Percentiles rank a stretch among this genome's conserved stretches.
Evolutionary conservation across 306 rosid genomes (phyloP).

Genomic region (Dryas drummondii): DNA sequence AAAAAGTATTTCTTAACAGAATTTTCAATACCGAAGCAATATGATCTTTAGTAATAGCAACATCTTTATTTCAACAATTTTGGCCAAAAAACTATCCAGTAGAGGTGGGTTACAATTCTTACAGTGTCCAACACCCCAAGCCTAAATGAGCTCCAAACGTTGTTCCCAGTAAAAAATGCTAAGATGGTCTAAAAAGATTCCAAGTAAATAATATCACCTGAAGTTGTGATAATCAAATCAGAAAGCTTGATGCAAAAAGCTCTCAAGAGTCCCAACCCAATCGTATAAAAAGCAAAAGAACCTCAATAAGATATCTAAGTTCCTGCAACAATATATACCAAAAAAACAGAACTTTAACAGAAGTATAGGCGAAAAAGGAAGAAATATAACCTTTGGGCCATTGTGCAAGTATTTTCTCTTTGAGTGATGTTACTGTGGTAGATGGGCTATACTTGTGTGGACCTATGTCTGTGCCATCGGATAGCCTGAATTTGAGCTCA

Average conservation of each 20-base stretch:
- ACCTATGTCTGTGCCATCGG: slow-evolving; percentile 47
- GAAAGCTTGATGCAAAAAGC: background rate
- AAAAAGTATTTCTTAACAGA: background rate
- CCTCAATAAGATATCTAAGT: background rate
- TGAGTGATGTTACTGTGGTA: slow-evolving; percentile 41
- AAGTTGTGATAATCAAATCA: background rate
- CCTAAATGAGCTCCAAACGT: slow-evolving; percentile 1
- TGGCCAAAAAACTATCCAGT: background rate
- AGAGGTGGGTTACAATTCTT: background rate
- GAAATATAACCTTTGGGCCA: slow-evolving; percentile 44
- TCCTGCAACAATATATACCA: background rate
- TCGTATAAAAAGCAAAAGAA: background rate
- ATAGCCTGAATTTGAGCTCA: slow-evolving; percentile 44
- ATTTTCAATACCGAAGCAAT: background rate
- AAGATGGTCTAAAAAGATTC: background rate
- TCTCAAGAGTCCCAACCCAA: slow-evolving; percentile 12
- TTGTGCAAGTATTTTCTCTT: slow-evolving; percentile 42
- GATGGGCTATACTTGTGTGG: slow-evolving; percentile 41
- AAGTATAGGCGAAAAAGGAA: background rate
- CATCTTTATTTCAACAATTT: background rate
- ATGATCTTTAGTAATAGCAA: background rate
- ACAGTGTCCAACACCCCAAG: background rate
- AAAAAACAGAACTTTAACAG: background rate
- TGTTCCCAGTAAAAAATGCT: background rate
- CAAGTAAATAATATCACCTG: background rate